Evolutionary conservation across 352 stramenopile species (phyloP).

Genomic region (Pythium sukuiense): DNA sequence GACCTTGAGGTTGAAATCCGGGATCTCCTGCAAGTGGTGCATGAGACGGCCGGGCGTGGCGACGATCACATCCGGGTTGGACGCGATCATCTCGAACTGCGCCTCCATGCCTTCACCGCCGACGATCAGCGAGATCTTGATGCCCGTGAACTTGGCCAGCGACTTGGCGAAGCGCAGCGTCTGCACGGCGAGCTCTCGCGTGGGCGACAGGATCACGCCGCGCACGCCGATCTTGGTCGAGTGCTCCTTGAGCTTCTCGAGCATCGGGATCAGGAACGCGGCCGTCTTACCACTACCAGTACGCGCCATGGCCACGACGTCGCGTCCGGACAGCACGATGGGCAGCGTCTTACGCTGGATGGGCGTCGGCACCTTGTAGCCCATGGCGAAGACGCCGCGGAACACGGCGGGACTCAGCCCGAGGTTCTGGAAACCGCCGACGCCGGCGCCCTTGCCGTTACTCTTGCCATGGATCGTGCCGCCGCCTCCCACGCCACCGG

Average conservation of each 20-base stretch:
- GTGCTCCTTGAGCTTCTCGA: constrained; percentile 96
- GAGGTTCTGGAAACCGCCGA: constrained; percentile 84
- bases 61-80: constrained; percentile 94
- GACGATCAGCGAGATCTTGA: constrained; percentile 93
- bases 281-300: constrained; percentile 98
- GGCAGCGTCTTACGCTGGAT: constrained; percentile 99
- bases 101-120: constrained; percentile 98
- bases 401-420: constrained; percentile 79
- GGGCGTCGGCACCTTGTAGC: constrained; percentile 97
- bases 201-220: constrained; percentile 94
- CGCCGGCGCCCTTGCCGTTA: constrained; percentile 73
- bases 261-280: constrained; percentile 97
- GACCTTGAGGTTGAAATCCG: constrained; percentile 91
- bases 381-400: constrained; percentile 91
- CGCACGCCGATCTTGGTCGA: constrained; percentile 86
- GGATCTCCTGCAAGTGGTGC: constrained; percentile 93
- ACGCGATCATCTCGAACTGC: constrained; percentile 95
- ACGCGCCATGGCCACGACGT: constrained; percentile 98
- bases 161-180: constrained; percentile 91
- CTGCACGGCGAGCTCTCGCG: constrained; percentile 98
- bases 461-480: constrained; percentile 71
- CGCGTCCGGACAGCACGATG: constrained; percentile 94
- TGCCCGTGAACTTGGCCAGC: constrained; percentile 90
- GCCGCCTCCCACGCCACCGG: constrained; percentile 18
- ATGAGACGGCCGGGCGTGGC: constrained; percentile 95